phyloP scores from a whole-genome alignment of 169 alveolate genomes.

The Plasmodium billcollinsi region DNA sequence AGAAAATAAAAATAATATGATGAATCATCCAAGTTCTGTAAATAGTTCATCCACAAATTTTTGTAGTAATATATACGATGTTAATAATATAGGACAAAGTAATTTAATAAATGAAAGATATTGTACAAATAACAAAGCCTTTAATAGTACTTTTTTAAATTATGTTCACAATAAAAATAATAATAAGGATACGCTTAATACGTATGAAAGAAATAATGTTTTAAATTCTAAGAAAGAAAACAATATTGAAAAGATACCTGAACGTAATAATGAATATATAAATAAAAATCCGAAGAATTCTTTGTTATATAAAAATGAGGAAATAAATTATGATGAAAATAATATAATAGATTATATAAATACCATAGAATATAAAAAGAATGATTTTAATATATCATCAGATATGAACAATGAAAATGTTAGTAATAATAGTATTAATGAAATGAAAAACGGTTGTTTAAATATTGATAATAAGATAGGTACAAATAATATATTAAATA shows the following conservation, averaged over 20 bases:
- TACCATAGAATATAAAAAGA: too few relatives aligned
- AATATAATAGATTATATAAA: too few relatives aligned
- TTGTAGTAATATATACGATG: slow-evolving; percentile 2
- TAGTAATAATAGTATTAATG: not conserved
- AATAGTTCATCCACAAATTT: too few relatives aligned
- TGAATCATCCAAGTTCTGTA: too few relatives aligned
- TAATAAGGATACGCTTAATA: not conserved
- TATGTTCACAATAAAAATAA: not conserved
- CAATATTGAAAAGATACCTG: not conserved
- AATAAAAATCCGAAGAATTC: slow-evolving; percentile 13
- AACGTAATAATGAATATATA: not conserved
- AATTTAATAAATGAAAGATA: slow-evolving; percentile 6
- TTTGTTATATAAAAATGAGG: too few relatives aligned
- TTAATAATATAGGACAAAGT: not conserved
- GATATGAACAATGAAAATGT: not conserved
- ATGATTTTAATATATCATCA: too few relatives aligned
- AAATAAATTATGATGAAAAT: too few relatives aligned
- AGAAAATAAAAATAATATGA: not conserved
- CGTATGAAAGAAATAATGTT: not conserved
- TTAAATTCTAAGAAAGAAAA: not conserved
- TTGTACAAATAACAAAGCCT: not conserved
- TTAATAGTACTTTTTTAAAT: slow-evolving; percentile 12
- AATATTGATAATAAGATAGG: slow-evolving; percentile 18
- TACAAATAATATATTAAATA: slow-evolving; percentile 7
- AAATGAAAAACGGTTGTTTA: slow-evolving; percentile 6